These are phyloP conservation scores for Pythium phragmitis DNA, from an alignment of 352 stramenopile genomes.

Conservation along the genomic window DNA sequence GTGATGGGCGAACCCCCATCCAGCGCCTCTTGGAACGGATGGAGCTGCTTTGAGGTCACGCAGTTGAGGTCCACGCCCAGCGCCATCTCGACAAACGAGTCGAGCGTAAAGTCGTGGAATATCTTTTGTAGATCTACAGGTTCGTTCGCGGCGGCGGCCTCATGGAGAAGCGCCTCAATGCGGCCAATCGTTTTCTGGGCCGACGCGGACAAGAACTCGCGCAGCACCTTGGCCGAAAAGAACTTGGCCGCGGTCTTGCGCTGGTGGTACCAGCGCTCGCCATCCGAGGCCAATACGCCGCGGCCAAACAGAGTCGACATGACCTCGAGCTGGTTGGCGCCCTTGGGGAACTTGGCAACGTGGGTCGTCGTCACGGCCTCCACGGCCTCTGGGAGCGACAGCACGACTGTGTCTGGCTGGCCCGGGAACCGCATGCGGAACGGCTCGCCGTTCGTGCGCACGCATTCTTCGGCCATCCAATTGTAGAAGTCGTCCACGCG, in stretches of 20 bases:
- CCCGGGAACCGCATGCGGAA: constrained; percentile 24
- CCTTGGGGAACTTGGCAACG: constrained; percentile 36
- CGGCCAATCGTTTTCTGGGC: constrained; percentile 18
- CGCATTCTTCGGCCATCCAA: constrained; percentile 3
- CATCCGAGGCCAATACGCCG: constrained; percentile 28
- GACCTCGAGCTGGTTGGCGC: constrained; percentile 19
- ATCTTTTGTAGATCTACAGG: constrained; percentile 28
- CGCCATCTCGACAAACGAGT: constrained; percentile 52
- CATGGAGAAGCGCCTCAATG: constrained; percentile 6
- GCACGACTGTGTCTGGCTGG: constrained; percentile 17
- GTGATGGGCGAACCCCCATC: constrained; percentile 33
- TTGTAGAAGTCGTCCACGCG: constrained; percentile 10
- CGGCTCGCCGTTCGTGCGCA: constrained; percentile 14
- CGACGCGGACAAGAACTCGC: constrained; percentile 23
- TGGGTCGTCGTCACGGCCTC: constrained; percentile 38
- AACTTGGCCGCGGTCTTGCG: constrained; percentile 23
- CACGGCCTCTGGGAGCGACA: constrained; percentile 21
- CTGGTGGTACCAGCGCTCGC: constrained; percentile 30
- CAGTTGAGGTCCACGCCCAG: constrained; percentile 50
- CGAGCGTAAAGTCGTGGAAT: constrained; percentile 51
- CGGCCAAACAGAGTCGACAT: constrained; percentile 26
- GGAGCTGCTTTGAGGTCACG: constrained; percentile 31
- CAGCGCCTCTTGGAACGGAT: constrained; percentile 53
- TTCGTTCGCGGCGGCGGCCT: neutral
- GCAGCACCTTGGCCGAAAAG: constrained; percentile 29